A percentile compares a stretch with the other conserved stretches of the same genome.
Conservation (phyloP, 257 asterid species). For the Phtheirospermum japonicum region DNA sequence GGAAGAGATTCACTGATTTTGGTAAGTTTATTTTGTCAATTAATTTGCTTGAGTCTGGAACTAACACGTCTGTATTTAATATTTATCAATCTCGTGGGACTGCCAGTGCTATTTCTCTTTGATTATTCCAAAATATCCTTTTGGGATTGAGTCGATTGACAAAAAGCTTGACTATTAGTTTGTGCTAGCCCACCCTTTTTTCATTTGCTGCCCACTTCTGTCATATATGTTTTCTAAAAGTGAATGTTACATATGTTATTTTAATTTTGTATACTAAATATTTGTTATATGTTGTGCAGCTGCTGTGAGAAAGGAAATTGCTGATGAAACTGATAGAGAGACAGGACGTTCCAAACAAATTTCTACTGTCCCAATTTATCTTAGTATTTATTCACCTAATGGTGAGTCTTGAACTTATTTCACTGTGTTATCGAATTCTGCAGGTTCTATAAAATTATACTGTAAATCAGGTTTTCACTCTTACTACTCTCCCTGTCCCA, state of each 20-base stretch:
- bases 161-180: not conserved
- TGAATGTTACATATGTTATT: not conserved
- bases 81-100: not conserved
- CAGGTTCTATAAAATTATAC: not conserved
- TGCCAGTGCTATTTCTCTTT: conserved; percentile 5
- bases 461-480: conserved; percentile 13
- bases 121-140: not conserved
- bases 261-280: conserved; percentile 22
- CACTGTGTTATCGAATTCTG: not conserved
- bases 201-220: conserved; percentile 1
- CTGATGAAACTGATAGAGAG: conserved; percentile 97
- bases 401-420: conserved; percentile 42
- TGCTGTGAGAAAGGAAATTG: conserved; percentile 89
- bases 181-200: conserved; percentile 5
- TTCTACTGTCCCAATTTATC: conserved; percentile 91
- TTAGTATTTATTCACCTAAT: conserved; percentile 82
- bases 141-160: not conserved
- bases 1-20: conserved; percentile 83
- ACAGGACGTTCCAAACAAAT: conserved; percentile 83
- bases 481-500: not conserved
- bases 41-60: not conserved
- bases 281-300: conserved; percentile 46
- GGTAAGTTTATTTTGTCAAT: conserved; percentile 45
- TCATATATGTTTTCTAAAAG: too few relatives aligned
- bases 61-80: not conserved